A percentile compares a stretch with the other conserved stretches of the same genome.
Evolutionary conservation across 2,329 filamentous ascomycete species (phyloP).

Genomic region (Talaromyces sp.): DNA sequence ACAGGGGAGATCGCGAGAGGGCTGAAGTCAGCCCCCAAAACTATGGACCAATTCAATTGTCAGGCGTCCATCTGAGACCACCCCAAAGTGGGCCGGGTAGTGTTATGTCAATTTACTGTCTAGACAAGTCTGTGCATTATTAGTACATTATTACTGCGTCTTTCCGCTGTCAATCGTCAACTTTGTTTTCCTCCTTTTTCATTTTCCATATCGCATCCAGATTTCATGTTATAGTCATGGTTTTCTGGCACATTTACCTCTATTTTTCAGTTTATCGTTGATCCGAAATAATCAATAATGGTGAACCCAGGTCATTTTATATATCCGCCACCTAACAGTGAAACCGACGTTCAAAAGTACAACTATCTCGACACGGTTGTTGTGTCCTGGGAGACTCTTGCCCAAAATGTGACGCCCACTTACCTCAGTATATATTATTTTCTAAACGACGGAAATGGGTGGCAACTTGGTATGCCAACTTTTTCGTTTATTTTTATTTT

Average conservation of each 20-base stretch:
- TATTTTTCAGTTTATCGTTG: background rate
- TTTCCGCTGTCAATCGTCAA: background rate
- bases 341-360: background rate
- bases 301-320: constrained; percentile 2
- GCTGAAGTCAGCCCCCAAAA: background rate
- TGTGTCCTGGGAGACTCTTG: constrained; percentile 5
- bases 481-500: background rate
- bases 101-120: no score
- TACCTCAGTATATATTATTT: constrained; percentile 9
- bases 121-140: no score
- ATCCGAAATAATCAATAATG: background rate
- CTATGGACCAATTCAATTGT: background rate
- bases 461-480: background rate
- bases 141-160: background rate
- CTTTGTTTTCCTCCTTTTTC: background rate
- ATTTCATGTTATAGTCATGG: background rate
- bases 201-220: background rate
- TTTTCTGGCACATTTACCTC: background rate
- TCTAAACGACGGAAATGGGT: constrained; percentile 1
- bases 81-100: no score
- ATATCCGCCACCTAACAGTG: constrained; percentile 6
- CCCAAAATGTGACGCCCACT: background rate
- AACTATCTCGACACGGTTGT: constrained; percentile 7
- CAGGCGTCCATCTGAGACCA: no score
- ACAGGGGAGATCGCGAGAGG: background rate